phyloP scores from a whole-genome alignment of 306 rosid genomes.

The Datisca glomerata region DNA sequence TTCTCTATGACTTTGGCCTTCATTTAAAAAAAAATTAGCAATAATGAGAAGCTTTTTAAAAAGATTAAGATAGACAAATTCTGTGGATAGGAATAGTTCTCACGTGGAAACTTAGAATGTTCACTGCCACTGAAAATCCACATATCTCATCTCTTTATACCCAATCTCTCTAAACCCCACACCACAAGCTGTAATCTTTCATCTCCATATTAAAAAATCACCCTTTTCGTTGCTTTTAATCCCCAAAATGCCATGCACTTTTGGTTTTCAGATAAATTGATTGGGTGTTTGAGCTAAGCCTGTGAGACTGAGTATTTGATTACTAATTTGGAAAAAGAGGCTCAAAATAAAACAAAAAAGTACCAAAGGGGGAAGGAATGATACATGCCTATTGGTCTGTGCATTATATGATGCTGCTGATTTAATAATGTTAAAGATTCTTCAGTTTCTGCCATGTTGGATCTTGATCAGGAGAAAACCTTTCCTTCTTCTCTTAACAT shows the following conservation, averaged over 20 bases:
- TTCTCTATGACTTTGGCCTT: background rate
- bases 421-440: slow-evolving; percentile 17
- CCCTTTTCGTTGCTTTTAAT: background rate
- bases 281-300: background rate
- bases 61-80: background rate
- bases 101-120: background rate
- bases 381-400: slow-evolving; percentile 14
- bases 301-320: background rate
- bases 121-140: background rate
- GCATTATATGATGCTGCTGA: slow-evolving; percentile 22
- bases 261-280: background rate
- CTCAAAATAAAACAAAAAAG: background rate
- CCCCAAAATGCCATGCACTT: background rate
- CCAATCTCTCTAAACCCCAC: background rate
- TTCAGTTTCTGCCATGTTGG: slow-evolving; percentile 40
- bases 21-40: background rate
- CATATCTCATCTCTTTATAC: background rate
- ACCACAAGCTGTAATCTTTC: background rate
- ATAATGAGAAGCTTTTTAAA: background rate
- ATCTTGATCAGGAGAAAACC: slow-evolving; percentile 30
- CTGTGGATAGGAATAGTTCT: background rate
- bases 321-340: slow-evolving; percentile 13
- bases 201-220: background rate
- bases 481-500: slow-evolving; percentile 32
- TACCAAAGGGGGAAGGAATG: background rate